Evolutionary conservation across 2,329 filamentous ascomycete species (phyloP), one percentile per base, ranked within the genome.

Genomic region (Pseudonectria buxi): DNA sequence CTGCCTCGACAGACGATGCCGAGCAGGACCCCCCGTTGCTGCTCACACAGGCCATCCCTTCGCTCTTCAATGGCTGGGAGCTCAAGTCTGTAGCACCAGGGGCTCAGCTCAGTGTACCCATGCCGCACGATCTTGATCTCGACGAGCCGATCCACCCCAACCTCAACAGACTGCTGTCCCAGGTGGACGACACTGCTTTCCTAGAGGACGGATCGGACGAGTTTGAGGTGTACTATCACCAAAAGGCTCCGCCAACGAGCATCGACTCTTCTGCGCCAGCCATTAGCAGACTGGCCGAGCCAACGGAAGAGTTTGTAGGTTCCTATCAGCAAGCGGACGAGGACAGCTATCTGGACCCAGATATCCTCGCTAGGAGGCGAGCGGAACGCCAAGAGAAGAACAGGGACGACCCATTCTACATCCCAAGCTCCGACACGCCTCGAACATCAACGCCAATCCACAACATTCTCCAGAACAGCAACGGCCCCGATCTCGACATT

Each of bases 391-490:
- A 74, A 37, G 88, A 94, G 55, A 77, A 87, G 37, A 86, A 95
- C 58, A 84, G 76, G 48, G 90, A 96, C 54, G 92, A 98, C 52
- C 92, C 92, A 1, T 98, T 95, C 59, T 98, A 98, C 55, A 96
- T 98, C 53, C 67, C 63, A 25, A 67, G 63, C 28, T 69, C 68
- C 16, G 64, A 63, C n/a, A 62, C 65, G 1, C 78, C 76, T 4
- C 76, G 78, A 24, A 74, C 74, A 6, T 82, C 83, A 1, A 90
- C 85, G 1, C 86, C 86, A 1, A 80, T 92, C 32, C 84, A 90
- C 53, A 84, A 78, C 45, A 86, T 92, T 38, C 67, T 85, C 3
- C 73, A 78, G 39, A 78, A 72, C 39, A 78, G 78, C 38, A 89
- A 90, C 54, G 82, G 81, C 2, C 79, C 82, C 3, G 83, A 85